Base-by-base conservation (phyloP, 208 protist genomes). In the Crithidia bombi region DNA sequence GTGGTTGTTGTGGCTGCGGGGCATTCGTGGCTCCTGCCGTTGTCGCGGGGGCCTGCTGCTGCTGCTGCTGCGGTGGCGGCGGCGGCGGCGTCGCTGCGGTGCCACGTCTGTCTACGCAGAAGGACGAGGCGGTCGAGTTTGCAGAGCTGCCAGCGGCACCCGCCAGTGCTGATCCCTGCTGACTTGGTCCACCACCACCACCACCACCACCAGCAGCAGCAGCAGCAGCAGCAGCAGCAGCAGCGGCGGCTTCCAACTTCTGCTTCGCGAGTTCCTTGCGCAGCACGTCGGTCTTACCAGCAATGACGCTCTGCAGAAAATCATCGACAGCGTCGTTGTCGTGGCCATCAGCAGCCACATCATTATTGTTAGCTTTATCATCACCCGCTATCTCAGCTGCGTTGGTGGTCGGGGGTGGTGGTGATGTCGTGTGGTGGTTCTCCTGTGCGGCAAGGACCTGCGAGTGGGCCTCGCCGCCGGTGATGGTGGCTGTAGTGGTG, bases 231-330 rank as follows among this genome's bases (percentile, higher is more conserved):
- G 61, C 59, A 5, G 67, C 68, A 6, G 65, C 56, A 28, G 69
- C 80, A 0, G 73, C 76, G 6, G 70, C 80, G 12, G 66, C 75
- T 25, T 75, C 69, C 19, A 88, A 46, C n/a, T 67, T 79, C 55
- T 87, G 73, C 55, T 78, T 43, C 15, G 78, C 82, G 36, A 90
- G 69, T 44, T 85, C 73, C 61, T 86, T 78, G 12, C 87, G 66
- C 5, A 93, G 70, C 36, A 83, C 62, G 15, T 87, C 79, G 15
- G 86, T 83, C 43, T 85, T 83, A 12, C 90, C 90, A 11, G 73
- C 79, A 36, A 93, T 91, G 47, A 91, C 81, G 51, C 77, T 68
- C 14, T 86, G 57, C n/a, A 95, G 66, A 57, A 95, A 95, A 30
- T 85, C 78, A 28, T 74, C 77, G 2, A 90, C 84, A 2, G 50